phyloP scores from a whole-genome alignment of 805 yeast species.

The Lipomyces lipofer region DNA sequence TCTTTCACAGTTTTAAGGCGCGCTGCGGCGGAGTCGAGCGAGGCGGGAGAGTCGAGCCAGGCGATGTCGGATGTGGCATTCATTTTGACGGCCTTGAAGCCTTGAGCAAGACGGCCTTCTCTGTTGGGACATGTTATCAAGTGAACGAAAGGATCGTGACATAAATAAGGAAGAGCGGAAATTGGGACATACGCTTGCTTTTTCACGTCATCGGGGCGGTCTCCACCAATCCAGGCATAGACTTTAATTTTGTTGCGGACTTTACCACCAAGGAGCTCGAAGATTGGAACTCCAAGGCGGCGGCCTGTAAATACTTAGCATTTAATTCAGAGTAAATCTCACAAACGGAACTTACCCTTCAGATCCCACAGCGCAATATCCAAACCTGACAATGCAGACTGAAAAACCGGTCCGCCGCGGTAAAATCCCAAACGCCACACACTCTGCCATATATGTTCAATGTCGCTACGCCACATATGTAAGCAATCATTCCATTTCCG shows the following conservation, averaged over 20 bases:
- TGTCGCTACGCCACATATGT: slow-evolving; percentile 4
- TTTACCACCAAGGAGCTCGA: slow-evolving; percentile 38
- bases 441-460: slow-evolving; percentile 21
- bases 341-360: slow-evolving; percentile 33
- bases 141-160: not conserved
- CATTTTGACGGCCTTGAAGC: slow-evolving; percentile 41
- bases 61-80: slow-evolving; percentile 37
- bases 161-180: too few relatives aligned
- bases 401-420: slow-evolving; percentile 40
- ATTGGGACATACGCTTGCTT: slow-evolving; percentile 36
- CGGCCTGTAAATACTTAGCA: too few relatives aligned
- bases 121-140: not conserved
- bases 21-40: slow-evolving; percentile 36
- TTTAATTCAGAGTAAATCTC: too few relatives aligned
- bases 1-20: slow-evolving; percentile 34
- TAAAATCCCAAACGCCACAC: slow-evolving; percentile 40
- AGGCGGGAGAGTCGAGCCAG: slow-evolving; percentile 36
- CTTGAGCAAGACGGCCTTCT: slow-evolving; percentile 36
- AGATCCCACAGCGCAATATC: slow-evolving; percentile 42
- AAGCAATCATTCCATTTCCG: not conserved
- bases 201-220: slow-evolving; percentile 36
- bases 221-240: slow-evolving; percentile 42
- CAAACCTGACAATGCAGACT: slow-evolving; percentile 40
- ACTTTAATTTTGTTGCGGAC: slow-evolving; percentile 37
- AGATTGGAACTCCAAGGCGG: slow-evolving; percentile 38